Evolutionary conservation across 164 flowering plant species (phyloP).

Genomic region (Macadamia tetraphylla): DNA sequence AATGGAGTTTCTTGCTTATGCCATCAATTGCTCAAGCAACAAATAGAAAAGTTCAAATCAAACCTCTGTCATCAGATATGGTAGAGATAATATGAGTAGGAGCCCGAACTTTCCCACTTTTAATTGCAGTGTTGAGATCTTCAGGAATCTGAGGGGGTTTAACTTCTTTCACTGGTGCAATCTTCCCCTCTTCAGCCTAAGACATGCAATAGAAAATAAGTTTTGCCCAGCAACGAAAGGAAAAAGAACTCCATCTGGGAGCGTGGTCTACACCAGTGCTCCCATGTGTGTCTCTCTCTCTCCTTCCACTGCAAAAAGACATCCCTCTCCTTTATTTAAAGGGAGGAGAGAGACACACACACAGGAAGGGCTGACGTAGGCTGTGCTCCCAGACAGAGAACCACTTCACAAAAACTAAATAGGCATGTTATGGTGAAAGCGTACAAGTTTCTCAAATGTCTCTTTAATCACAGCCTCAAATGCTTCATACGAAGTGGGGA

Average conservation of each 20-base stretch:
- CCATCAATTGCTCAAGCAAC: neutral
- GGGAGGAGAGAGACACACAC: too few relatives aligned
- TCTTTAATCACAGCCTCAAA: slow-evolving; percentile 74
- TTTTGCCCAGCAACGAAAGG: neutral
- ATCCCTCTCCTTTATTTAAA: too few relatives aligned
- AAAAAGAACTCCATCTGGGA: neutral
- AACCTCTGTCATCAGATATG: slow-evolving; percentile 80
- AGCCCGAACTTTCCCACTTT: slow-evolving; percentile 84
- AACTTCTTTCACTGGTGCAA: slow-evolving; percentile 57
- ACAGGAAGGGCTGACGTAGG: too few relatives aligned
- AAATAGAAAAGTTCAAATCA: neutral
- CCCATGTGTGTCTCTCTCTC: too few relatives aligned
- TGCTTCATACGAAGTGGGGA: slow-evolving; percentile 94
- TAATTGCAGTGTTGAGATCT: slow-evolving; percentile 68
- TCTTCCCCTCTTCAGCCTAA: slow-evolving; percentile 60
- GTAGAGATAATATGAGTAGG: slow-evolving; percentile 84
- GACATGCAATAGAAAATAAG: neutral
- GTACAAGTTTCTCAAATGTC: slow-evolving; percentile 66
- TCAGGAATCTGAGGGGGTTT: slow-evolving; percentile 78
- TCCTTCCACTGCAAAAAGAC: too few relatives aligned
- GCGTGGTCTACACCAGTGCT: too few relatives aligned
- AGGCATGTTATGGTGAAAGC: slow-evolving; percentile 5
- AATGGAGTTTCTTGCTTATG: neutral
- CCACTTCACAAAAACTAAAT: neutral
- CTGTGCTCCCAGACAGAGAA: too few relatives aligned